Conservation (phyloP, 257 asterid species). For the Solanum pimpinellifolium region DNA sequence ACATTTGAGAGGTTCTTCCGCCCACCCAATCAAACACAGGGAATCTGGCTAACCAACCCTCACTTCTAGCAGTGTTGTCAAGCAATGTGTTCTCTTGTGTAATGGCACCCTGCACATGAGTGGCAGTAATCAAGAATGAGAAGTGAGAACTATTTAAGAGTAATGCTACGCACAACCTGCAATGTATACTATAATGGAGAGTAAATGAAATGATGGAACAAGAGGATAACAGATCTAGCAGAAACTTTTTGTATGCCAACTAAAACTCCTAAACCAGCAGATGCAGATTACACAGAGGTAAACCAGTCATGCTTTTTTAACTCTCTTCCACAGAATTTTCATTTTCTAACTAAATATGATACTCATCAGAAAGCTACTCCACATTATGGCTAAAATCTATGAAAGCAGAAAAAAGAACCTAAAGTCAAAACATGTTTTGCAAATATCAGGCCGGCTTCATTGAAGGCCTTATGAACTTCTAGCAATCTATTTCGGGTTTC, state of each 20-base stretch:
- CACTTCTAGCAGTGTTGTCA: slow-evolving; percentile 90
- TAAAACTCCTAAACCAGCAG: background rate
- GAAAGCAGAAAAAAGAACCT: slow-evolving; percentile 44
- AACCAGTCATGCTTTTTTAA: background rate
- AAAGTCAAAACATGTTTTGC: slow-evolving; percentile 84
- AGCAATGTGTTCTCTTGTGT: slow-evolving; percentile 95
- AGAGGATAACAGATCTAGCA: background rate
- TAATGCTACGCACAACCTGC: background rate
- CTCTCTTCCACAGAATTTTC: background rate
- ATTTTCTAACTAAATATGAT: background rate
- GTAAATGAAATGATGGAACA: background rate
- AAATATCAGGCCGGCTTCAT: slow-evolving; percentile 81
- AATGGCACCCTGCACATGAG: slow-evolving; percentile 66
- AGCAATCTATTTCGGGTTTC: slow-evolving; percentile 92
- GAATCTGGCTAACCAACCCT: slow-evolving; percentile 89
- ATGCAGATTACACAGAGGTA: background rate
- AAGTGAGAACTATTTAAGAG: background rate
- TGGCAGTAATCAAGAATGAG: background rate
- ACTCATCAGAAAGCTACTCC: background rate
- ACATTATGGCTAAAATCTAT: background rate
- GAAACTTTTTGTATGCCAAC: background rate
- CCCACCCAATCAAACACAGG: slow-evolving; percentile 99
- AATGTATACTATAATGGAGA: background rate
- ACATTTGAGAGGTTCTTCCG: slow-evolving; percentile 94
- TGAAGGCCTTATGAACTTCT: slow-evolving; percentile 97